These are phyloP conservation scores for Eucalyptus curtisii DNA, from an alignment of 345 rosid genomes.

Conservation along the genomic window DNA sequence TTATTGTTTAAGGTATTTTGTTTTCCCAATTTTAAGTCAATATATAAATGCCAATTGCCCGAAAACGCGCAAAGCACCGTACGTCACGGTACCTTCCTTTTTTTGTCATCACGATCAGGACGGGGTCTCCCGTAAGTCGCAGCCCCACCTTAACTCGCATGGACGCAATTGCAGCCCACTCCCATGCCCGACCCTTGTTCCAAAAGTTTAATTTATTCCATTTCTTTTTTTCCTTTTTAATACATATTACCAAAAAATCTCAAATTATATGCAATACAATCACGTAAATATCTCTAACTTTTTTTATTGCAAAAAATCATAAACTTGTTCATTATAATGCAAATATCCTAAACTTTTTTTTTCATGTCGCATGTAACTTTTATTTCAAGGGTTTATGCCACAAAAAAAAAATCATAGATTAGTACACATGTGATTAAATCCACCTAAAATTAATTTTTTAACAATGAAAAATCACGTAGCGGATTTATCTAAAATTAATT, in stretches of 20 bases:
- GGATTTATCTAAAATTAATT: fast-evolving
- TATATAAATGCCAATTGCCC: neutral
- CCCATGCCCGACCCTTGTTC: neutral
- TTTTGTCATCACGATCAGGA: neutral
- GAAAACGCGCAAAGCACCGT: neutral
- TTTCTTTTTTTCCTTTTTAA: neutral
- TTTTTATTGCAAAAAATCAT: too few relatives aligned
- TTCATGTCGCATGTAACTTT: too few relatives aligned
- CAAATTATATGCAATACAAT: too few relatives aligned
- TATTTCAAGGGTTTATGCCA: too few relatives aligned
- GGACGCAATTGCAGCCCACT: neutral
- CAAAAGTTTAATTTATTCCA: neutral
- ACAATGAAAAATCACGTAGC: fast-evolving
- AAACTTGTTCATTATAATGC: fast-evolving
- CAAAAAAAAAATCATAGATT: too few relatives aligned
- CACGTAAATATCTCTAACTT: too few relatives aligned
- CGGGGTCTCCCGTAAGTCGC: neutral
- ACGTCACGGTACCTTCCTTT: neutral
- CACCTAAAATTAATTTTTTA: fast-evolving
- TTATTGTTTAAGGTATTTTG: neutral
- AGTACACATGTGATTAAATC: too few relatives aligned
- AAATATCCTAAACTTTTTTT: too few relatives aligned
- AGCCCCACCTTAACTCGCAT: neutral
- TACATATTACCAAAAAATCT: too few relatives aligned
- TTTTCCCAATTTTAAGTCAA: neutral